Conservation (phyloP, 768 basidiomycete species). For the Leccinum rimulosum region DNA sequence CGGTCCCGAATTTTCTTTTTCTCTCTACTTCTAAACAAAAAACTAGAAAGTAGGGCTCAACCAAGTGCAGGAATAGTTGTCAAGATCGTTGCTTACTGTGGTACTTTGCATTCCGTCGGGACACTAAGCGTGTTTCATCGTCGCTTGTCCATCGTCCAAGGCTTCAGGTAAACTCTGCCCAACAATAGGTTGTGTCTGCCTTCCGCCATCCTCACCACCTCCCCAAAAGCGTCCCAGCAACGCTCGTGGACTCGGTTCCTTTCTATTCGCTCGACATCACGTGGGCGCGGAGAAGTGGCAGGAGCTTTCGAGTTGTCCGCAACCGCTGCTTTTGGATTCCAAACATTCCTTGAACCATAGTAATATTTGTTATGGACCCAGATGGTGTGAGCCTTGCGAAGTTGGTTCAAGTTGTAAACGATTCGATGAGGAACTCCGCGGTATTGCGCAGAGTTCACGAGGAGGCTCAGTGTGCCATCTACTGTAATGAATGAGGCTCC, state of each 20-base stretch:
- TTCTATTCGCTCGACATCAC: slow-evolving; percentile 19
- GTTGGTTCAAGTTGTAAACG: slow-evolving; percentile 49
- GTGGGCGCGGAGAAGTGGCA: slow-evolving; percentile 9
- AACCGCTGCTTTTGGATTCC: slow-evolving; percentile 40
- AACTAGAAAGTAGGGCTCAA: neutral
- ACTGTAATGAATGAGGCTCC: slow-evolving; percentile 41
- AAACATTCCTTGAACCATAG: slow-evolving; percentile 25
- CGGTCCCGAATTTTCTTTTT: neutral
- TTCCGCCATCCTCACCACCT: slow-evolving; percentile 60
- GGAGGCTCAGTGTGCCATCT: slow-evolving; percentile 61
- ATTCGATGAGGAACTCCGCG: slow-evolving; percentile 61
- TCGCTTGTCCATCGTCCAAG: slow-evolving; percentile 21
- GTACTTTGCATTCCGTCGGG: neutral
- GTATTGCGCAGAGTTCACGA: slow-evolving; percentile 59
- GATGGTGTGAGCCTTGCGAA: slow-evolving; percentile 26
- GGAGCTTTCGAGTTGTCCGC: slow-evolving; percentile 21
- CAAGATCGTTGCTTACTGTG: slow-evolving; percentile 9
- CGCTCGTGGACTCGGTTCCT: slow-evolving; percentile 33
- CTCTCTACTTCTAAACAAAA: slow-evolving; percentile 2
- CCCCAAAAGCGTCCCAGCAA: slow-evolving; percentile 48
- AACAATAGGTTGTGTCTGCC: slow-evolving; percentile 48
- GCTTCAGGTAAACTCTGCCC: slow-evolving; percentile 41
- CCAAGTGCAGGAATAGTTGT: neutral
- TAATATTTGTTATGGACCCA: slow-evolving; percentile 25
- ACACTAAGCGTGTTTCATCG: neutral